Evolutionary conservation across 2,329 filamentous ascomycete genomes (phyloP).

Genomic region (Ophiostoma quercus): DNA sequence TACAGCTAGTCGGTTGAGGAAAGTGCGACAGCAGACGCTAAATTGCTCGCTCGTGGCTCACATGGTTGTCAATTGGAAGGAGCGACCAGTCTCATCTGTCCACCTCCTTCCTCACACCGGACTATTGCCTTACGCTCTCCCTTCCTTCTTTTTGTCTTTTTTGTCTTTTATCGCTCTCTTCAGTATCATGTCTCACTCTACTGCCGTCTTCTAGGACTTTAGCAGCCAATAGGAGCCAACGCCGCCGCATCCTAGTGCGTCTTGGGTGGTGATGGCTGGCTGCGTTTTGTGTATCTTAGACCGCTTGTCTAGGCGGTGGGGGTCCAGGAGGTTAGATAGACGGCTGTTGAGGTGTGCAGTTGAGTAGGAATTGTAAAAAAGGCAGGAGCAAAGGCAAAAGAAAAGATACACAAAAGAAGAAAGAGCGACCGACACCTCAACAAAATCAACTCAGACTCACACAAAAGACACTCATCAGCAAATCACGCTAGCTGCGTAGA

Average conservation of each 20-base stretch:
- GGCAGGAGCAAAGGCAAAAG: not conserved
- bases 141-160: not conserved
- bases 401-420: not conserved
- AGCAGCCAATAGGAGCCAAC: not conserved
- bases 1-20: not conserved
- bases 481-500: not conserved
- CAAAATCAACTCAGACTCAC: not conserved
- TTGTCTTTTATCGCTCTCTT: not conserved
- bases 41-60: slow-evolving; percentile 8
- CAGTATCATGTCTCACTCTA: not conserved
- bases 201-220: slow-evolving; percentile 3
- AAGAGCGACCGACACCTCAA: slow-evolving; percentile 2
- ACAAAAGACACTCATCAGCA: not conserved
- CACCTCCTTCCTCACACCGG: not conserved
- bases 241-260: not conserved
- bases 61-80: slow-evolving; percentile 1
- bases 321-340: not conserved
- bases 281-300: not conserved
- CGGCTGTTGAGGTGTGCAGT: not conserved
- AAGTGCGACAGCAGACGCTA: slow-evolving; percentile 4
- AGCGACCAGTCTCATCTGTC: not conserved
- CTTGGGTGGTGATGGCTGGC: not conserved
- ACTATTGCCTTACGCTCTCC: not conserved
- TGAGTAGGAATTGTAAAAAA: not conserved
- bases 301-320: not conserved